Base-by-base conservation (phyloP, 306 rosid genomes). In the Pterocarpus santalinus region DNA sequence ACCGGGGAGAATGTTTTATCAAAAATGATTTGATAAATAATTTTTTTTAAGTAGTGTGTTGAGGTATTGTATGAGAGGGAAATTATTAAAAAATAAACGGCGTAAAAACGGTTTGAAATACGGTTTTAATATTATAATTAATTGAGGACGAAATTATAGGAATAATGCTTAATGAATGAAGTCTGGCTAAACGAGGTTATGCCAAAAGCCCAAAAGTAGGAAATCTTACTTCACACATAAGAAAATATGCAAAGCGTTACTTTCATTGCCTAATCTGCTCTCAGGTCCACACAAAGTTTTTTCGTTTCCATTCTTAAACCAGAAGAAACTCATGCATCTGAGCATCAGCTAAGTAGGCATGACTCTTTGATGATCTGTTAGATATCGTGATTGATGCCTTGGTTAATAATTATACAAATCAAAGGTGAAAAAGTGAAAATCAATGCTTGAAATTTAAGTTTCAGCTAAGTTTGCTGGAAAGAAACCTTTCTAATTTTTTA, bases 381-480 rank as follows among this genome's bases (percentile, higher is more conserved):
- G 43, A 68, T 47, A 22, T 69, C 17, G 16, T 69, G 58, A 47
- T 69, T 47, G 43, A 47, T 69, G 43, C 35, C 57, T 30, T 69
- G 4, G 38, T 32, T 71, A 4, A 71, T 46, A 33, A 51, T 71
- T 36, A 53, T 35, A 53, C 35, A 55, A 56, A 16, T 34, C 30
- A 35, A 62, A 62, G 15, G 67, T 62, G 43, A 12, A 62, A 62
- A 47, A 10, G 9, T n/a, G 10, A 72, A 53, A 71, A 15, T 33
- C 15, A 33, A 55, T 15, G 13, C 53, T 73, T 73, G 67, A 38
- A 8, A 72, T 72, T 72, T 7, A 34, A 72, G 76, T 53, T 53
- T 5, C 36, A 32, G 12, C 10, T 17, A 43, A 10, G 8, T 69
- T 69, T 12, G 22, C 58, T 2, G n/a, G 17, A 69, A 47, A 49